Percentiles rank a stretch among this genome's conserved stretches.
phyloP scores from a whole-genome alignment of 2,329 filamentous ascomycete genomes.

The Colletotrichum acutatum region DNA sequence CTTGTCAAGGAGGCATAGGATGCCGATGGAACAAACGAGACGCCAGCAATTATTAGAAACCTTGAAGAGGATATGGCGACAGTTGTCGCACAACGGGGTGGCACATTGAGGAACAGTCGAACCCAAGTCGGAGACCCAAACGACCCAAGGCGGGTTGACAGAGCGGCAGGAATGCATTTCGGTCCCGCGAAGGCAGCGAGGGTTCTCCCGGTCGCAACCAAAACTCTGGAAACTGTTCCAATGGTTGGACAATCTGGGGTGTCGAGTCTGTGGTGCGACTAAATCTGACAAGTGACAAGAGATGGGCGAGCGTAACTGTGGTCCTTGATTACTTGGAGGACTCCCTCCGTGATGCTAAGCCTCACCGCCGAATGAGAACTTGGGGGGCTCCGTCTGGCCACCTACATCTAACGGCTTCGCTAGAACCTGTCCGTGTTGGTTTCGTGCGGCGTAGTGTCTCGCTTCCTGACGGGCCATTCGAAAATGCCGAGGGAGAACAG shows the following conservation, averaged over 20 bases:
- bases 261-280: constrained; percentile 17
- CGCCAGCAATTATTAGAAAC: neutral
- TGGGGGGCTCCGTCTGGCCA: neutral
- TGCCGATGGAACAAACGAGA: neutral
- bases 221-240: neutral
- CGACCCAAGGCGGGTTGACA: neutral
- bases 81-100: neutral
- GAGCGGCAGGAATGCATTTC: neutral
- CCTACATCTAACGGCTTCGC: neutral
- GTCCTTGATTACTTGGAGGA: neutral
- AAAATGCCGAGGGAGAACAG: neutral
- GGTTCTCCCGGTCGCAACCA: constrained; percentile 3
- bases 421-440: neutral
- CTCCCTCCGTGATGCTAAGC: neutral
- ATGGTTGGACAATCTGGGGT: constrained; percentile 1
- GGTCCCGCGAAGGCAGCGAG: neutral
- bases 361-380: neutral
- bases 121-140: neutral
- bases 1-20: neutral
- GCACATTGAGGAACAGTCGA: neutral
- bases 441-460: neutral
- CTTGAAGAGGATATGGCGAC: neutral
- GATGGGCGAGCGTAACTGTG: neutral
- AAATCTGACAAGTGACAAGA: neutral
- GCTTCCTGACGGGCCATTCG: neutral